Evolutionary conservation across 2,329 filamentous ascomycete genomes (phyloP).

Genomic region (Curvularia lunata): DNA sequence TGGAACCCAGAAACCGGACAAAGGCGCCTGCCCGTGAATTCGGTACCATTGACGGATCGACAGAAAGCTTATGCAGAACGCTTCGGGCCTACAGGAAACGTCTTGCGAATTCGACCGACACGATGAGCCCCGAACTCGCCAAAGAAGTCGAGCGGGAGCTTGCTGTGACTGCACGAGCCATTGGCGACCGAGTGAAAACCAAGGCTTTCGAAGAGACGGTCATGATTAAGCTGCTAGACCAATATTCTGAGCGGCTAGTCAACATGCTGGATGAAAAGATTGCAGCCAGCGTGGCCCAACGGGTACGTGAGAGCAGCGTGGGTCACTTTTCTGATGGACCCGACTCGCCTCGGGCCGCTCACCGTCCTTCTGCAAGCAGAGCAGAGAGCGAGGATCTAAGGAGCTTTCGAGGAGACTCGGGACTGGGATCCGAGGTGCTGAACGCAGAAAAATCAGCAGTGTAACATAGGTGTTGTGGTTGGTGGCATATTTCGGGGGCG

Average conservation of each 20-base stretch:
- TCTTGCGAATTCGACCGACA: constrained; percentile 57
- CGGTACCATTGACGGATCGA: constrained; percentile 49
- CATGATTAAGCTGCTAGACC: constrained; percentile 68
- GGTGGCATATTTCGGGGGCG: background rate
- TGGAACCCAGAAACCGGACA: constrained; percentile 58
- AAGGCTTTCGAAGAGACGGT: constrained; percentile 52
- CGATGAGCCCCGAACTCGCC: constrained; percentile 54
- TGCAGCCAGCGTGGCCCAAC: constrained; percentile 48
- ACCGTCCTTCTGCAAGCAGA: constrained; percentile 15
- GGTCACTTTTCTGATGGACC: constrained; percentile 28
- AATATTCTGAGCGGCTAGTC: constrained; percentile 76
- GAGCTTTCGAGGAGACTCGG: constrained; percentile 8
- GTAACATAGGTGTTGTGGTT: constrained; percentile 9
- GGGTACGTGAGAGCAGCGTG: constrained; percentile 45
- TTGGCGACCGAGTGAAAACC: constrained; percentile 53
- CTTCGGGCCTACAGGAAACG: constrained; percentile 66
- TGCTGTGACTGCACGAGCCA: constrained; percentile 53
- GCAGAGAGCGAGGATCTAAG: constrained; percentile 11
- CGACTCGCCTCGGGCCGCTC: constrained; percentile 20
- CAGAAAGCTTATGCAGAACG: constrained; percentile 64
- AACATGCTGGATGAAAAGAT: constrained; percentile 76
- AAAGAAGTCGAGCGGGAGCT: constrained; percentile 65
- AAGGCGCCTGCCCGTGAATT: constrained; percentile 50
- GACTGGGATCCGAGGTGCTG: constrained; percentile 10
- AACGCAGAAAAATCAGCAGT: constrained; percentile 19